A percentile compares a stretch with the other conserved stretches of the same genome.
These are phyloP conservation scores for Suhomyces prunicola DNA, from an alignment of 805 yeast species.

Conservation along the genomic window DNA sequence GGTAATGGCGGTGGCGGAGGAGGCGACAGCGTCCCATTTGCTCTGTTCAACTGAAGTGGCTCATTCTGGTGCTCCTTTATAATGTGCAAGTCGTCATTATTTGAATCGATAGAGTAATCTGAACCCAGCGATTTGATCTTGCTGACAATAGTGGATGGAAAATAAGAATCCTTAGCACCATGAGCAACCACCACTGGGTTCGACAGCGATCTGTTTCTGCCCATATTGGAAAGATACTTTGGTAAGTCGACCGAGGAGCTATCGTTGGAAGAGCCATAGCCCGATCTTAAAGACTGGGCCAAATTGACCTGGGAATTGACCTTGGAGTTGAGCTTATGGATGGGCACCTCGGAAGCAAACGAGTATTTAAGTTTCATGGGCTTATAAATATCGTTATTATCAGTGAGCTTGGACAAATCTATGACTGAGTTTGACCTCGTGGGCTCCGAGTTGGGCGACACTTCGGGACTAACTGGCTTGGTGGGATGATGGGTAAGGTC, in stretches of 20 bases:
- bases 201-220: constrained; percentile 21
- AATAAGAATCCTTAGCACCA: constrained; percentile 25
- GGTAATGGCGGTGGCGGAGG: constrained; percentile 5
- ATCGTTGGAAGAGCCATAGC: constrained; percentile 17
- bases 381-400: constrained; percentile 33
- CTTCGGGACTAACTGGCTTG: constrained; percentile 39
- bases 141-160: constrained; percentile 15
- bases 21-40: neutral
- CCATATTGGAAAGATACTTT: constrained; percentile 11
- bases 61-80: constrained; percentile 19
- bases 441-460: constrained; percentile 42
- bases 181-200: constrained; percentile 18
- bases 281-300: constrained; percentile 11
- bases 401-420: constrained; percentile 33
- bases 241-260: constrained; percentile 25
- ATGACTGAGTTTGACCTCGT: constrained; percentile 40
- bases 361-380: constrained; percentile 41
- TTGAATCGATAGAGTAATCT: constrained; percentile 8
- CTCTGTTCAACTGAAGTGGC: neutral
- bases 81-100: constrained; percentile 15
- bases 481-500: constrained; percentile 30
- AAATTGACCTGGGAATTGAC: constrained; percentile 40
- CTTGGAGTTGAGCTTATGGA: constrained; percentile 35
- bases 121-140: constrained; percentile 7
- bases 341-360: constrained; percentile 37